A percentile compares a stretch with the other conserved stretches of the same genome.
phyloP scores from a whole-genome alignment of 306 rosid species.

The Gillenia trifoliata region DNA sequence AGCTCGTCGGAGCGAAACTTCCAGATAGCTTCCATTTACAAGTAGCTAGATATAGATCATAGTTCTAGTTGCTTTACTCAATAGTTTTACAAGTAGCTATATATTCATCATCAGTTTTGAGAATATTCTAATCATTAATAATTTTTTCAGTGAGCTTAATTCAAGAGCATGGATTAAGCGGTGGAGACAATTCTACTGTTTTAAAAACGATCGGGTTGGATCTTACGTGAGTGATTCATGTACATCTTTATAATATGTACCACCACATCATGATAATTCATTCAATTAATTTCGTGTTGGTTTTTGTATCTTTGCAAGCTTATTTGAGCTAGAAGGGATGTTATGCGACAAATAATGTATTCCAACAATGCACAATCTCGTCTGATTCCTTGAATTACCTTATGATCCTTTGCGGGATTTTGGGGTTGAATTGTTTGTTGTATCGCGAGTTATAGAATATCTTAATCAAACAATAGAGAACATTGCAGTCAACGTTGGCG shows the following conservation, averaged over 20 bases:
- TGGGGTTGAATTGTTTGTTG: no score
- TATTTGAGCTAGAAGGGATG: background rate
- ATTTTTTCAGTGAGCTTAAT: conserved; percentile 3
- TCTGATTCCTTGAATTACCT: background rate
- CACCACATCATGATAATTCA: background rate
- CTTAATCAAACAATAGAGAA: no score
- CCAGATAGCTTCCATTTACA: no score
- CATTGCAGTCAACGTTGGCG: no score
- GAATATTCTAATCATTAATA: background rate
- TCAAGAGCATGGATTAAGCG: background rate
- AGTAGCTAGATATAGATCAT: no score
- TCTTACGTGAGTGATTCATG: conserved; percentile 15
- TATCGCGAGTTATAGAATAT: no score
- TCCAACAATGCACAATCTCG: background rate
- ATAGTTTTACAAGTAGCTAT: no score
- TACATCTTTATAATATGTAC: background rate
- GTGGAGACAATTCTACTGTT: conserved; percentile 22
- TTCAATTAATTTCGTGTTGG: background rate
- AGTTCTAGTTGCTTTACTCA: no score
- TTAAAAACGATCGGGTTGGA: conserved; percentile 8
- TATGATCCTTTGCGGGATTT: no score
- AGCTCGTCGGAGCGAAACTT: no score
- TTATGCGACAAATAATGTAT: background rate
- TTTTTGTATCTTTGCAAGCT: background rate
- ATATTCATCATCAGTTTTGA: no score